Percentiles rank a stretch among this genome's conserved stretches.
These are phyloP conservation scores for Sphagnum tenellum DNA, from an alignment of 225 moss, liverwort and hornwort genomes.

Conservation along the genomic window DNA sequence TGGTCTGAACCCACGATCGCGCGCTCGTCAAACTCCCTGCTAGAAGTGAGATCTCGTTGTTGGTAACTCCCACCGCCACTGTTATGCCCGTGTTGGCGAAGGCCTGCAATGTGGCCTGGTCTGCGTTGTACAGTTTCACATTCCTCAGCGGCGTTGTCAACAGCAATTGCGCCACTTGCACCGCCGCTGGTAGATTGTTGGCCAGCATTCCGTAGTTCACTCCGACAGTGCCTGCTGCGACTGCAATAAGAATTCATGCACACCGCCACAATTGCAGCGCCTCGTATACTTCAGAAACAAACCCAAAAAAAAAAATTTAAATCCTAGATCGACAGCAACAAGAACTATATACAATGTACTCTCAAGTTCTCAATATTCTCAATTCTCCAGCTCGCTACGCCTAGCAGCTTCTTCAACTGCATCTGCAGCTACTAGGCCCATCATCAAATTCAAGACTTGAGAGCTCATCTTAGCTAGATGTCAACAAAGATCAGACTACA, in stretches of 20 bases:
- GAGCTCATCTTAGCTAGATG: too few species aligned
- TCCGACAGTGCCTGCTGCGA: constrained; percentile 18
- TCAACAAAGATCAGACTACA: too few species aligned
- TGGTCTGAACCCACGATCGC: constrained; percentile 48
- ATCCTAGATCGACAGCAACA: too few species aligned
- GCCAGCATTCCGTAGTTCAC: constrained; percentile 64
- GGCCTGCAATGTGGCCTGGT: constrained; percentile 34
- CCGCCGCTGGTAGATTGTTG: constrained; percentile 43
- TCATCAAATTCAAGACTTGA: too few species aligned
- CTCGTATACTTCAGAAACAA: too few species aligned
- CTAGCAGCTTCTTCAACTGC: too few species aligned
- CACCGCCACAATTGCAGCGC: too few species aligned
- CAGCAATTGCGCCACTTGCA: constrained; percentile 37
- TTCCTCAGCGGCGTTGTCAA: constrained; percentile 33
- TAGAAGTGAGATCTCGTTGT: constrained; percentile 40
- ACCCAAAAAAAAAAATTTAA: too few species aligned
- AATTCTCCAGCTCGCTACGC: too few species aligned
- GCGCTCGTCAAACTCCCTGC: constrained; percentile 40
- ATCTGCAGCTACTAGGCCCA: too few species aligned
- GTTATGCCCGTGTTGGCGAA: constrained; percentile 54
- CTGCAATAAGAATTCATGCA: not conserved
- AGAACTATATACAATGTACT: too few species aligned
- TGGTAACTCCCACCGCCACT: constrained; percentile 55
- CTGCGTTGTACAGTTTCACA: constrained; percentile 57
- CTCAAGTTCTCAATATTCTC: too few species aligned